Conservation (phyloP, 257 asterid genomes). For the Solanum piurae region DNA sequence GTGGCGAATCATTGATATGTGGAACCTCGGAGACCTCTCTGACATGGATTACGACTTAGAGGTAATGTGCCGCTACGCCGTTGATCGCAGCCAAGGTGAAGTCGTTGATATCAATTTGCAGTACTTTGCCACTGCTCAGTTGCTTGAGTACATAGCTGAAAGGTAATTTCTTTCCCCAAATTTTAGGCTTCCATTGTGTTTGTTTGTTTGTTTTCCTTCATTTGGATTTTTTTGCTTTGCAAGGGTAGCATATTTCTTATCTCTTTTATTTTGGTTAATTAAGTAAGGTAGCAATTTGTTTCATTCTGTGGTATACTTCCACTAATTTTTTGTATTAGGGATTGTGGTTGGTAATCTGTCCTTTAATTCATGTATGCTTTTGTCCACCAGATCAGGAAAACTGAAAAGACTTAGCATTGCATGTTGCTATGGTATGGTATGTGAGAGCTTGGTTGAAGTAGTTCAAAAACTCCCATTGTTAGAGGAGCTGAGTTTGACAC, state of each 20-base stretch:
- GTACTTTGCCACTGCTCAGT: background rate
- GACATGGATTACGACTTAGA: background rate
- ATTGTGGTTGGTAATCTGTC: background rate
- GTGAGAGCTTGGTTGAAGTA: background rate
- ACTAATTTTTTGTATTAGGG: background rate
- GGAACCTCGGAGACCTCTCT: background rate
- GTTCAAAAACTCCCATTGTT: background rate
- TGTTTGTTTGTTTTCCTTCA: background rate
- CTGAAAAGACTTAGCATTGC: background rate
- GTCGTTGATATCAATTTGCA: background rate
- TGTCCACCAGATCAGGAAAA: background rate
- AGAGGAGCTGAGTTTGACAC: background rate
- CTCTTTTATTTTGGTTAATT: background rate
- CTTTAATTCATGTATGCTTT: background rate
- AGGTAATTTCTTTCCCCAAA: background rate
- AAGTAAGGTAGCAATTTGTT: background rate
- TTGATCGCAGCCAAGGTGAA: background rate
- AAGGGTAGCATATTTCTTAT: background rate
- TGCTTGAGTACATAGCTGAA: background rate
- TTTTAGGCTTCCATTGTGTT: background rate
- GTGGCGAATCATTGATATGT: constrained; percentile 31
- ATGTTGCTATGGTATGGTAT: background rate
- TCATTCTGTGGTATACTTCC: background rate
- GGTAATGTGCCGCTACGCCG: constrained; percentile 9
- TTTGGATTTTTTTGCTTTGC: background rate